phyloP scores from a whole-genome alignment of 2,329 filamentous ascomycete genomes.

The Alternaria consortialis region DNA sequence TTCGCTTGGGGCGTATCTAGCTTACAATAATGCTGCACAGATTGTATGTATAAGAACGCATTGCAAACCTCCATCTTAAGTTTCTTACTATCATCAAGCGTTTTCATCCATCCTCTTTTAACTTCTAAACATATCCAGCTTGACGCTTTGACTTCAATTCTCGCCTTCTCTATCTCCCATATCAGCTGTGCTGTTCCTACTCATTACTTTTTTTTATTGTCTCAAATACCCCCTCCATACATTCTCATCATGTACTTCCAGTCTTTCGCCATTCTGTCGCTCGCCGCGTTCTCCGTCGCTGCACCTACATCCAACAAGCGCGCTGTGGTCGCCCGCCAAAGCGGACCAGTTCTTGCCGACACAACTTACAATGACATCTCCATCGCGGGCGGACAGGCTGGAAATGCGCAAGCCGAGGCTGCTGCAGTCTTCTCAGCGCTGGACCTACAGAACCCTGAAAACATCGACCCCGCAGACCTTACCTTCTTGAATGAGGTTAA shows the following conservation, averaged over 20 bases:
- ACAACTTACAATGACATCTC: conserved; percentile 56
- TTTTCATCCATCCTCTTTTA: conserved; percentile 20
- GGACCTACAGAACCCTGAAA: conserved; percentile 57
- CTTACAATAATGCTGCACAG: neutral
- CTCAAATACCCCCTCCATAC: neutral
- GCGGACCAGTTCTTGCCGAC: conserved; percentile 35
- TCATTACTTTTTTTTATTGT: conserved; percentile 5
- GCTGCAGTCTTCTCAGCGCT: conserved; percentile 64
- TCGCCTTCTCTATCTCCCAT: conserved; percentile 18
- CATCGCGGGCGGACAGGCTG: conserved; percentile 61
- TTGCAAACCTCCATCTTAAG: conserved; percentile 21
- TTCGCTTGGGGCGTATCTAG: conserved; percentile 3
- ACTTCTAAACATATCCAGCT: conserved; percentile 29
- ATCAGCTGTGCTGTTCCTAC: conserved; percentile 40
- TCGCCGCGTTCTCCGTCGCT: conserved; percentile 38
- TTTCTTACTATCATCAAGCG: conserved; percentile 32
- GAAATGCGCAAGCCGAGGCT: conserved; percentile 64
- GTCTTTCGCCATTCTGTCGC: conserved; percentile 35
- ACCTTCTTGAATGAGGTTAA: conserved; percentile 63
- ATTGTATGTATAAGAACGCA: conserved; percentile 19
- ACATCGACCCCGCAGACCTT: conserved; percentile 59
- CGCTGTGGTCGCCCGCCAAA: conserved; percentile 30
- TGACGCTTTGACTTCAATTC: conserved; percentile 39
- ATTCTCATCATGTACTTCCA: conserved; percentile 43
- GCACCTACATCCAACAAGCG: conserved; percentile 33